Base-by-base conservation (phyloP, 371 early-diverging fungal species). In the Entomophthora muscae region DNA sequence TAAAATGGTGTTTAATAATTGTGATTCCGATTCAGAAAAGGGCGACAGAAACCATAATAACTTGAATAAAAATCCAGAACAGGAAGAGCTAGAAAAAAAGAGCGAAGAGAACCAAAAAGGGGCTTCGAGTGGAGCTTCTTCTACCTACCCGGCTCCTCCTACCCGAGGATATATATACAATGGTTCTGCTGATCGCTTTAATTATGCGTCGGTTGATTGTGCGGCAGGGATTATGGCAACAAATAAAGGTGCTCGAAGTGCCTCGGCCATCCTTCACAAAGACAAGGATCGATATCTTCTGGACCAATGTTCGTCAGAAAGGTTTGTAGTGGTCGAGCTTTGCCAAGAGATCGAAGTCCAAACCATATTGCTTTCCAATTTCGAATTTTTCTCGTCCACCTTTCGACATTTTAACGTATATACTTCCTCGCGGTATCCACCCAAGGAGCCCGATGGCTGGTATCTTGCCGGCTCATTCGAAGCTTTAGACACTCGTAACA, bases 351-450 rank as follows among this genome's bases (percentile, higher is more conserved):
- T 96, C 62, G 74, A 90, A 12, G 84, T 98, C 3, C 91, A 95
- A 71, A 83, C 90, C 0, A 70, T 98, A 51, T 81, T 86, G 10
- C 69, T 98, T 68, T 94, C 90, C 58, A 96, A 96, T 71, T 91
- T 88, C 63, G 98, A 98, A 71, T 95, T 92, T 69, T 98, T 96
- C 68, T 89, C 91, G 0, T 91, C 92, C 33, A 93, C 89, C 0
- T 94, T 94, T 72, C 87, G 84, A 68, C 86, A 92, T 56, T 82
- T 93, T 66, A 72, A 81, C 32, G 82, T 95, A 0, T 88, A 79
- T 57, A 86, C 86, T 29, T 76, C 82, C 30, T 82, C 88, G 33
- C 73, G 83, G 22, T 95, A 94, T 67, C 95, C 95, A 10, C 87
- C 93, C 12, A 77, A 80, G 65, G 70, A 80, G 30, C 70, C 71